Conservation (phyloP, 2,329 filamentous ascomycete species). For the Penicillium sp. region DNA sequence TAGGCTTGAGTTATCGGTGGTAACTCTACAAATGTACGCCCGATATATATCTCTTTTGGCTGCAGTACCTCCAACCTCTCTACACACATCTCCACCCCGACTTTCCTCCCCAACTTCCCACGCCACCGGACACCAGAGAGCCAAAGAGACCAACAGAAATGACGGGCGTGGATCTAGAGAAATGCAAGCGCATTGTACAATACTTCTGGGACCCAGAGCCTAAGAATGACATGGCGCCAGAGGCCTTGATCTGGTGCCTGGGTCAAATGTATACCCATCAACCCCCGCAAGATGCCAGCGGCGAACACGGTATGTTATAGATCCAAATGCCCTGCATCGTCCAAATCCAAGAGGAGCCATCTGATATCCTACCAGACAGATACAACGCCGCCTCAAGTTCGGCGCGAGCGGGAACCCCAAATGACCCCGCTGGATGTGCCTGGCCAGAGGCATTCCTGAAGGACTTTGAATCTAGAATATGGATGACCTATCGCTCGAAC, state of each 20-base stretch:
- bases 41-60: not conserved
- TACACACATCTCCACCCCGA: not conserved
- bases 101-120: not conserved
- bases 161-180: slow-evolving; percentile 68
- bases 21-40: not conserved
- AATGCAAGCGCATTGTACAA: slow-evolving; percentile 77
- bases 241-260: slow-evolving; percentile 79
- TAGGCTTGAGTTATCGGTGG: not conserved
- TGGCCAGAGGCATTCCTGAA: slow-evolving; percentile 85
- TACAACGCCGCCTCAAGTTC: not conserved
- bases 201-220: slow-evolving; percentile 91
- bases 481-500: slow-evolving; percentile 92
- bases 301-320: slow-evolving; percentile 1
- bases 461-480: slow-evolving; percentile 88
- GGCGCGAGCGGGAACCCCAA: not conserved
- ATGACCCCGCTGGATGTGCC: slow-evolving; percentile 39
- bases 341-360: not conserved
- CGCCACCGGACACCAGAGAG: slow-evolving; percentile 1
- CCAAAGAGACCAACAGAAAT: slow-evolving; percentile 36
- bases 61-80: not conserved
- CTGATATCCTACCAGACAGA: not conserved
- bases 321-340: not conserved
- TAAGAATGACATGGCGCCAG: slow-evolving; percentile 65
- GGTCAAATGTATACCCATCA: slow-evolving; percentile 53
- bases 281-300: slow-evolving; percentile 4